A percentile compares a stretch with the other conserved stretches of the same genome.
Conservation (phyloP, 2,329 filamentous ascomycete genomes). For the Lachnellula cervina region DNA sequence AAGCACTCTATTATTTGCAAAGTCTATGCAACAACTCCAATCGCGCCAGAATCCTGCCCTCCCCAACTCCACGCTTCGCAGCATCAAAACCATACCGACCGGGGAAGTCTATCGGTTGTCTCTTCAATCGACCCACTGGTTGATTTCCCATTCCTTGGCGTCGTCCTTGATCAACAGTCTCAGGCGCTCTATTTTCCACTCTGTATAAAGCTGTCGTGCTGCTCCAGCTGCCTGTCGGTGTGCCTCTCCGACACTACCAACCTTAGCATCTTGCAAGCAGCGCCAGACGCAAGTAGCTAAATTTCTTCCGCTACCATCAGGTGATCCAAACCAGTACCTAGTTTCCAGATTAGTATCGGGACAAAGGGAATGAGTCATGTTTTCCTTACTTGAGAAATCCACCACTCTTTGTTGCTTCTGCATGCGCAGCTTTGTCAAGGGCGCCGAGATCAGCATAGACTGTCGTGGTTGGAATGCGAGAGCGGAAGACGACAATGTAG, state of each 20-base stretch:
- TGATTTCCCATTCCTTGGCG: constrained; percentile 58
- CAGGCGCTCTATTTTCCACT: constrained; percentile 66
- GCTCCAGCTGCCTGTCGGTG: constrained; percentile 61
- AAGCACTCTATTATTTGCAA: not conserved
- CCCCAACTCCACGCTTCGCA: not conserved
- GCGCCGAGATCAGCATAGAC: constrained; percentile 63
- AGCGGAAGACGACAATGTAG: constrained; percentile 83
- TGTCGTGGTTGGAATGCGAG: constrained; percentile 61
- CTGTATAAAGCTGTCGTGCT: constrained; percentile 58
- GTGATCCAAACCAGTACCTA: constrained; percentile 82
- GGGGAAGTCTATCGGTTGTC: not conserved
- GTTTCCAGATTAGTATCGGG: constrained; percentile 4
- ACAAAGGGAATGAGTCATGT: constrained; percentile 4
- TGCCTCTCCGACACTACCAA: constrained; percentile 55
- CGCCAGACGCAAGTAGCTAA: constrained; percentile 75
- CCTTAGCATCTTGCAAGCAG: constrained; percentile 52
- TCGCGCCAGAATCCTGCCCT: not conserved
- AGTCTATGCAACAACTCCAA: constrained; percentile 1
- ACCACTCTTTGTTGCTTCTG: constrained; percentile 72
- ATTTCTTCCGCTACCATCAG: constrained; percentile 66
- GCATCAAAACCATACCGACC: not conserved
- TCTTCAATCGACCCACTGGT: constrained; percentile 46
- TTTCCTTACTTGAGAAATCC: constrained; percentile 67
- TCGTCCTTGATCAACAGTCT: constrained; percentile 64
- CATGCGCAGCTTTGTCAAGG: constrained; percentile 74